These are phyloP conservation scores for Knoxdaviesia capensis DNA, from an alignment of 2,329 filamentous ascomycete genomes.

Conservation along the genomic window DNA sequence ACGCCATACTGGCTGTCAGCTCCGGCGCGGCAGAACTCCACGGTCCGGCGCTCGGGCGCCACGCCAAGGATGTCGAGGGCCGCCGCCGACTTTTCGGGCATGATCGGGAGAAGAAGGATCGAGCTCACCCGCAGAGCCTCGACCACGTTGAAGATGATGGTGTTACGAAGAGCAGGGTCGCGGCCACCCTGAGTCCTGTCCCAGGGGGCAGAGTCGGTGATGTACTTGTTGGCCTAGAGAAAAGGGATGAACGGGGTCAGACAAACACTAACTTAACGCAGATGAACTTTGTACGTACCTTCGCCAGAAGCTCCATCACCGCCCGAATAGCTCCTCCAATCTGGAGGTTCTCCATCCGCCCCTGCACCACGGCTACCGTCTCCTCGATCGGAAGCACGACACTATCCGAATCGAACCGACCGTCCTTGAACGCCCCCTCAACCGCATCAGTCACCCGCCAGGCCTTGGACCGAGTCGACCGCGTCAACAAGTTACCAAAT, in stretches of 20 bases:
- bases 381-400: no score
- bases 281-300: conserved; percentile 19
- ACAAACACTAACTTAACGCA: not conserved
- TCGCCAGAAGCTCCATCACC: conserved; percentile 34
- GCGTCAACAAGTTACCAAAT: conserved; percentile 60
- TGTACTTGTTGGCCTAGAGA: conserved; percentile 18
- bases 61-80: conserved; percentile 69
- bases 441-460: conserved; percentile 50
- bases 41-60: conserved; percentile 33
- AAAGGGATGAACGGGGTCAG: not conserved
- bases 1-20: conserved; percentile 52
- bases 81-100: conserved; percentile 55
- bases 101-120: conserved; percentile 79
- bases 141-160: conserved; percentile 46
- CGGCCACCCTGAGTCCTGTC: conserved; percentile 14
- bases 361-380: conserved; percentile 11
- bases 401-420: no score
- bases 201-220: conserved; percentile 54
- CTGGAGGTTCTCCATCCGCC: no score
- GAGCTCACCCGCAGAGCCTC: conserved; percentile 63
- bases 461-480: conserved; percentile 45
- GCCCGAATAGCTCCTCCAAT: no score
- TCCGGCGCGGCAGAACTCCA: conserved; percentile 40
- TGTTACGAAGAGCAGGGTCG: conserved; percentile 24
- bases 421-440: not conserved